Evolutionary conservation across 2,329 filamentous ascomycete genomes (phyloP).

Genomic region (Fusarium avenaceum): DNA sequence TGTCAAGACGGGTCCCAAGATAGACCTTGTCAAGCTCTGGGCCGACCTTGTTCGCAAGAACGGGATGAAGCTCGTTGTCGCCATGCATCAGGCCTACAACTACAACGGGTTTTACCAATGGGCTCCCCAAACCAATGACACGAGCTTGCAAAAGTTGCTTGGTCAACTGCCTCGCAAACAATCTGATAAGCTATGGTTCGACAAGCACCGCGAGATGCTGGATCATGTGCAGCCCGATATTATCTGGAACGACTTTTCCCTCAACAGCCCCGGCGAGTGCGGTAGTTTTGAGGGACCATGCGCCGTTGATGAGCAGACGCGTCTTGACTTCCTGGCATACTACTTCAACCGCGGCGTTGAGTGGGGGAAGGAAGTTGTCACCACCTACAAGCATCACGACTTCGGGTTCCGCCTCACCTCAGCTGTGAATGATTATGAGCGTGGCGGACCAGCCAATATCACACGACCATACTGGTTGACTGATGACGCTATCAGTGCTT

Average conservation of each 20-base stretch:
- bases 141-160: slow-evolving; percentile 5
- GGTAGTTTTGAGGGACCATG: slow-evolving; percentile 11
- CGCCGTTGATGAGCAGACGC: slow-evolving; percentile 10
- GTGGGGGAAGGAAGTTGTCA: slow-evolving; percentile 19
- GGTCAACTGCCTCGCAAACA: slow-evolving; percentile 3
- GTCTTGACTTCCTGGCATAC: slow-evolving; percentile 13
- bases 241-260: slow-evolving; percentile 27
- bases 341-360: slow-evolving; percentile 23
- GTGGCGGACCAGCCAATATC: slow-evolving; percentile 14
- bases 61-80: slow-evolving; percentile 24
- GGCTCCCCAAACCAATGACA: slow-evolving; percentile 19
- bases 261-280: slow-evolving; percentile 11
- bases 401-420: slow-evolving; percentile 25
- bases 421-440: slow-evolving; percentile 20
- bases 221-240: slow-evolving; percentile 25
- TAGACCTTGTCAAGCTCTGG: slow-evolving; percentile 22
- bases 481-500: slow-evolving; percentile 20
- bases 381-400: slow-evolving; percentile 23
- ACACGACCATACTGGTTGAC: slow-evolving; percentile 23
- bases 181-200: slow-evolving; percentile 14
- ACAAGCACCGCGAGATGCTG: slow-evolving; percentile 24
- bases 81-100: slow-evolving; percentile 33
- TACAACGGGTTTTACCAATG: slow-evolving; percentile 25
- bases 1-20: slow-evolving; percentile 12
- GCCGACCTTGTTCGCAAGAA: slow-evolving; percentile 15